Conservation (phyloP, 352 stramenopile genomes). For the Pythium vanterpoolii region DNA sequence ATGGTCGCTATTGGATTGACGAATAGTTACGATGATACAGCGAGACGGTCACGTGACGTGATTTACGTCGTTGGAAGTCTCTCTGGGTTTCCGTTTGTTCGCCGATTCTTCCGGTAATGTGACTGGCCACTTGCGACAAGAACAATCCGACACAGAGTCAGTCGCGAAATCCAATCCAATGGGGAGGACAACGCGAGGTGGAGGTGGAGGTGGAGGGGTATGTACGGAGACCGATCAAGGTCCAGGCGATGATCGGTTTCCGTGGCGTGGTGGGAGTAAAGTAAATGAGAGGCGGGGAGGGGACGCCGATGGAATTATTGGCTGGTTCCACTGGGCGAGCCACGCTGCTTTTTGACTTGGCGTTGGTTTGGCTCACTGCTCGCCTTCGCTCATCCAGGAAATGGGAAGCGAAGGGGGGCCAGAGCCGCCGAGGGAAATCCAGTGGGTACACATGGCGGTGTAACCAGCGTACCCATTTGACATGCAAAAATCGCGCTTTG, state of each 20-base stretch:
- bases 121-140: background rate
- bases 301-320: too few species aligned
- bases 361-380: background rate
- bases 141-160: background rate
- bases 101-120: background rate
- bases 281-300: too few species aligned
- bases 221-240: background rate
- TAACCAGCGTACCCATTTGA: conserved; percentile 19
- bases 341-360: too few species aligned
- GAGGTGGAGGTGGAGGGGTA: background rate
- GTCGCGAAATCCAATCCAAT: background rate
- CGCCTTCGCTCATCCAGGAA: background rate
- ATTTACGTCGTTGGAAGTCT: too few species aligned
- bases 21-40: too few species aligned
- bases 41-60: too few species aligned
- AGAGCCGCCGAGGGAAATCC: conserved; percentile 2
- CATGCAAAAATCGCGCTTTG: background rate
- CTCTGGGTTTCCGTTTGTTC: too few species aligned
- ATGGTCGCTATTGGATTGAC: too few species aligned
- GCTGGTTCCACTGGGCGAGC: too few species aligned
- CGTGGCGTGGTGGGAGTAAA: too few species aligned
- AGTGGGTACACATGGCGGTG: conserved; percentile 18
- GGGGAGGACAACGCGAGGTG: background rate
- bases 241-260: background rate
- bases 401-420: background rate